Conservation (phyloP, 495 filamentous ascomycete species). For the Neurospora sp. region DNA sequence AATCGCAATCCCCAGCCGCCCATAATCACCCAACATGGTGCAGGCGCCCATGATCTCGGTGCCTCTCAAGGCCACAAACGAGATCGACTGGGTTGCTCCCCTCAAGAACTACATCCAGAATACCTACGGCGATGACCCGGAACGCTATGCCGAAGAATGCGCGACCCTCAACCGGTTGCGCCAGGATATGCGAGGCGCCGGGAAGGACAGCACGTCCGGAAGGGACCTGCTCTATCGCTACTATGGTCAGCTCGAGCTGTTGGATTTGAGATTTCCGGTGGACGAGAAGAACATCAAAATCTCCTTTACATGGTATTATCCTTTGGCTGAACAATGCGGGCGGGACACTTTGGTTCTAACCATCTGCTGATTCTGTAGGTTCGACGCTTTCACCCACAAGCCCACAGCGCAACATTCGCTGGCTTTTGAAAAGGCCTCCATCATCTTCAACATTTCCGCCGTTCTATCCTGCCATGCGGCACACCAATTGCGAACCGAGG, state of each 20-base stretch:
- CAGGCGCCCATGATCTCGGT: slow-evolving; percentile 86
- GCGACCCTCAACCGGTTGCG: slow-evolving; percentile 89
- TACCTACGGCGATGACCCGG: slow-evolving; percentile 93
- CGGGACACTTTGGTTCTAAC: slow-evolving; percentile 10
- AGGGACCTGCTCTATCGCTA: slow-evolving; percentile 93
- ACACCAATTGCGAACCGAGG: slow-evolving; percentile 82
- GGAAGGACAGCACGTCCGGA: slow-evolving; percentile 91
- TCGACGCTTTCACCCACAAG: slow-evolving; percentile 97
- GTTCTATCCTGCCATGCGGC: slow-evolving; percentile 95
- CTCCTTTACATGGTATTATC: slow-evolving; percentile 83
- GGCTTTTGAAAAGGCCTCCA: slow-evolving; percentile 96
- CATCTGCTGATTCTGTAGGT: slow-evolving; percentile 46
- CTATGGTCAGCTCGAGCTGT: slow-evolving; percentile 89
- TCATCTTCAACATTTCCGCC: slow-evolving; percentile 99
- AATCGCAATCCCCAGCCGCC: not conserved
- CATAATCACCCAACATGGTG: slow-evolving; percentile 40
- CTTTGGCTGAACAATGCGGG: not conserved
- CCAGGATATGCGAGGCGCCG: slow-evolving; percentile 97
- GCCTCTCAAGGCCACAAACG: slow-evolving; percentile 95
- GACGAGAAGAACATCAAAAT: slow-evolving; percentile 99
- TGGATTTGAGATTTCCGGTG: slow-evolving; percentile 91
- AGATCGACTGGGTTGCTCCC: slow-evolving; percentile 95
- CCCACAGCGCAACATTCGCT: slow-evolving; percentile 90
- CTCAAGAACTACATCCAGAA: slow-evolving; percentile 88
- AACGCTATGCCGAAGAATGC: slow-evolving; percentile 90